These are phyloP conservation scores for Fusarium aywerte DNA, from an alignment of 2,329 filamentous ascomycete genomes.

Conservation along the genomic window DNA sequence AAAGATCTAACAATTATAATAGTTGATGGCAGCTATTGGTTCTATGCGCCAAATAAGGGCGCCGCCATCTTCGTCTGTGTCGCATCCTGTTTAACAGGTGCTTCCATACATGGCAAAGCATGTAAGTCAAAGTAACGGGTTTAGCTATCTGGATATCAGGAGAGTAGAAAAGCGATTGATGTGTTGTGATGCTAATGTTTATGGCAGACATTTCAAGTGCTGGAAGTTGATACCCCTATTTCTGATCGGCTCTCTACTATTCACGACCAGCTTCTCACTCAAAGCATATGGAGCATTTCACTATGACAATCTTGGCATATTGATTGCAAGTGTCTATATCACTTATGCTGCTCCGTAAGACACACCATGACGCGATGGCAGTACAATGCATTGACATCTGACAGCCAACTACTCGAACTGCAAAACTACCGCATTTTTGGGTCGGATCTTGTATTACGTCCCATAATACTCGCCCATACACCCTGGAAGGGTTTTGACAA, in stretches of 20 bases:
- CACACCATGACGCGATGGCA: background rate
- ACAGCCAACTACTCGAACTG: constrained; percentile 66
- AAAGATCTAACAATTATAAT: background rate
- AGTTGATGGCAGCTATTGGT: constrained; percentile 58
- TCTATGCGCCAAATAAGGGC: constrained; percentile 60
- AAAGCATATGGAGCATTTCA: constrained; percentile 49
- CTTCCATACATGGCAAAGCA: constrained; percentile 56
- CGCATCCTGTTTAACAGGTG: constrained; percentile 54
- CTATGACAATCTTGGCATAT: constrained; percentile 48
- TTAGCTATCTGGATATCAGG: background rate
- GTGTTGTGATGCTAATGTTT: background rate
- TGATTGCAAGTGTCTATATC: constrained; percentile 51
- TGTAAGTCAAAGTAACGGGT: constrained; percentile 53
- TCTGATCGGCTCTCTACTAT: constrained; percentile 64
- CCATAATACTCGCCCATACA: constrained; percentile 66
- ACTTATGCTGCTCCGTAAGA: constrained; percentile 52
- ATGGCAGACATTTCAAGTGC: constrained; percentile 62
- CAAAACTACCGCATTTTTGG: constrained; percentile 71
- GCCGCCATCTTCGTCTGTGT: constrained; percentile 60
- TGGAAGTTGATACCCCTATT: constrained; percentile 67
- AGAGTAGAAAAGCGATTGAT: background rate
- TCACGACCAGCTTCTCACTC: constrained; percentile 65
- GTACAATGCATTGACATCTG: background rate
- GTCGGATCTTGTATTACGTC: constrained; percentile 66
- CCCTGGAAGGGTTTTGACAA: constrained; percentile 57